Base-by-base conservation (phyloP, 2,329 filamentous ascomycete genomes). In the Fusarium penzigii region DNA sequence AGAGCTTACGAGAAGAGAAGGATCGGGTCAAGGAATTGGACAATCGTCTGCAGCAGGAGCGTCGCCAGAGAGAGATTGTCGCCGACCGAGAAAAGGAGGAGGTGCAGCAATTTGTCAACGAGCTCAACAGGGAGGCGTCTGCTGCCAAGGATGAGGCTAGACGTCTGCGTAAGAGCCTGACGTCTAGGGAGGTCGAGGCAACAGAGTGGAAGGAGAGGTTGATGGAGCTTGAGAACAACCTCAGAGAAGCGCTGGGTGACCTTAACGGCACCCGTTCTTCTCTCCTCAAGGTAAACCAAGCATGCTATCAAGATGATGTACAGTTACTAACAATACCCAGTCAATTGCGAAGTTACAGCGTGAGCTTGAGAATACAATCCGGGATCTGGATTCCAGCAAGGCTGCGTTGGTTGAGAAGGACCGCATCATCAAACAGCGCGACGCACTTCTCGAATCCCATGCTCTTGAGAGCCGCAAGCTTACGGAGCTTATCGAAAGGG, bases 51-150 rank as follows among this genome's bases (percentile, higher is more conserved):
- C 79, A 83, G 17, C 85, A 88, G 51, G 94, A 97, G 74, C 81
- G 92, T 50, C 83, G 88, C 59, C 93, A 97, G 72, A 84, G 90
- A 42, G 93, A 97, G 69, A 83, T 92, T 44, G 83, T 97, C 49
- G 90, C 91, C 43, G 88, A 85, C 66, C 87, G 90, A 65, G 92
- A 96, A 74, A 96, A 97, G 76, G 89, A 96, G 68, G 93, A 97
- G 68, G 89, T 96, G 46, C 92, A 97, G 74, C 89, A 93, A 70
- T 85, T 96, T 58, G 85, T 97, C 67, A 93, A 95, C 66, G 91
- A 97, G 59, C 86, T 97, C 60, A 97, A 97, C 68, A 81, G 86
- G 39, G 92, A 97, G 71, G 83, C 87, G 20, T 87, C 87, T 6
- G 80, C 82, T 29, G 86, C 90, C 57, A 96, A 94, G 75, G 94